Evolutionary conservation across 768 basidiomycete genomes (phyloP).

Genomic region (Piloderma croceum): DNA sequence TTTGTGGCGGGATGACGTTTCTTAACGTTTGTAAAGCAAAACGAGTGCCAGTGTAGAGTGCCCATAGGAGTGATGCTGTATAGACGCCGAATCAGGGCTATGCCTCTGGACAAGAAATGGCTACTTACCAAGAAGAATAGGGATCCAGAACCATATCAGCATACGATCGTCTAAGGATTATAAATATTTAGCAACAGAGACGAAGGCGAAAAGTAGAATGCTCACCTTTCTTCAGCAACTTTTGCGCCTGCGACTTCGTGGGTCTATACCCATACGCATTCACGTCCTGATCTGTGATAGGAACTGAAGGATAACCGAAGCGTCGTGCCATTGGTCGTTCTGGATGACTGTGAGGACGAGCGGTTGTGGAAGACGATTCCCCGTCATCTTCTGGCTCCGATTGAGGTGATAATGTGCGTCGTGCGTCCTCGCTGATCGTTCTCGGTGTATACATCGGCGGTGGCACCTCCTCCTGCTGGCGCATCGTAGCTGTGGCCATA

Average conservation of each 20-base stretch:
- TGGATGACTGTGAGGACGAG: conserved; percentile 23
- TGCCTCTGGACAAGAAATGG: too few species aligned
- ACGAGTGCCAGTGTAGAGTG: too few species aligned
- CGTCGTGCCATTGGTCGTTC: conserved; percentile 29
- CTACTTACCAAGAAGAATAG: conserved; percentile 75
- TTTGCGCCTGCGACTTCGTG: conserved; percentile 33
- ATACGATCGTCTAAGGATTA: conserved; percentile 66
- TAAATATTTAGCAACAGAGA: not conserved
- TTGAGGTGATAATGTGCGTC: conserved; percentile 7
- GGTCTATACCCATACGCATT: conserved; percentile 66
- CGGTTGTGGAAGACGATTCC: conserved; percentile 14
- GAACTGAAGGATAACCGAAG: conserved; percentile 42
- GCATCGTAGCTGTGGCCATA: conserved; percentile 41
- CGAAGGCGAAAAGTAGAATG: conserved; percentile 8
- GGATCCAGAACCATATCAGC: conserved; percentile 83
- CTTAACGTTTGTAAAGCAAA: too few species aligned
- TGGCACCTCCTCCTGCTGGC: conserved; percentile 47
- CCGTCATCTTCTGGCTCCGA: conserved; percentile 8
- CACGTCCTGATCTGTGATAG: conserved; percentile 61
- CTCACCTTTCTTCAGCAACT: conserved; percentile 66
- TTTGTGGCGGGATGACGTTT: too few species aligned
- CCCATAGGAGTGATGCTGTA: too few species aligned
- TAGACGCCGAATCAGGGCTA: too few species aligned
- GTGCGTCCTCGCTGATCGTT: conserved; percentile 24
- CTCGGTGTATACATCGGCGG: conserved; percentile 74